phyloP scores from a whole-genome alignment of 805 yeast genomes.

The Wickerhamomyces alni region DNA sequence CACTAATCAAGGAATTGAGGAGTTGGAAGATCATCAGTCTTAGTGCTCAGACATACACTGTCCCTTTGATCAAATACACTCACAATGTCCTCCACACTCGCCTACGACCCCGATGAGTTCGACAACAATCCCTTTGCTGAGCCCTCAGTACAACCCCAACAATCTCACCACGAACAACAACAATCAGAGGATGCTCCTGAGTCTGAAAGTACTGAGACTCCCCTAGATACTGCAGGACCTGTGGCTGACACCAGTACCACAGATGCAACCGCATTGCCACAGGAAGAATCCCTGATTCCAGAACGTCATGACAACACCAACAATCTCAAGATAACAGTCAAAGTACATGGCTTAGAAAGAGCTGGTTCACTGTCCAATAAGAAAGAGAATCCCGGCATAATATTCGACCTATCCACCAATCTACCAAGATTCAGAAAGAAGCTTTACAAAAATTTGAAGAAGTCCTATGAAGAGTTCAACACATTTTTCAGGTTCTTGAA shows the following conservation, averaged over 20 bases:
- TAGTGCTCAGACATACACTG: too few relatives aligned
- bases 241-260: too few relatives aligned
- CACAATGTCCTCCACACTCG: constrained; percentile 36
- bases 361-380: constrained; percentile 45
- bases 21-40: too few relatives aligned
- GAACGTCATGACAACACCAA: constrained; percentile 21
- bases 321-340: constrained; percentile 41
- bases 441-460: constrained; percentile 64
- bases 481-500: constrained; percentile 72
- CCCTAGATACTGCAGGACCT: too few relatives aligned
- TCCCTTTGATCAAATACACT: too few relatives aligned
- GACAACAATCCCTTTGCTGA: constrained; percentile 61
- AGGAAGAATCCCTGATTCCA: constrained; percentile 14
- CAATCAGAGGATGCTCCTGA: neutral
- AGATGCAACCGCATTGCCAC: neutral
- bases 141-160: constrained; percentile 24
- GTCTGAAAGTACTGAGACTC: constrained; percentile 3
- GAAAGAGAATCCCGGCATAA: constrained; percentile 72
- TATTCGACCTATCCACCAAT: constrained; percentile 63
- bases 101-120: constrained; percentile 49
- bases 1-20: too few relatives aligned
- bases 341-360: constrained; percentile 66
- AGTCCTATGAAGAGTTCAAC: constrained; percentile 74
- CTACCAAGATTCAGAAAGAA: constrained; percentile 72
- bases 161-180: neutral